Evolutionary conservation across 2,329 filamentous ascomycete genomes (phyloP).

Genomic region (Pseudogymnoascus sp.): DNA sequence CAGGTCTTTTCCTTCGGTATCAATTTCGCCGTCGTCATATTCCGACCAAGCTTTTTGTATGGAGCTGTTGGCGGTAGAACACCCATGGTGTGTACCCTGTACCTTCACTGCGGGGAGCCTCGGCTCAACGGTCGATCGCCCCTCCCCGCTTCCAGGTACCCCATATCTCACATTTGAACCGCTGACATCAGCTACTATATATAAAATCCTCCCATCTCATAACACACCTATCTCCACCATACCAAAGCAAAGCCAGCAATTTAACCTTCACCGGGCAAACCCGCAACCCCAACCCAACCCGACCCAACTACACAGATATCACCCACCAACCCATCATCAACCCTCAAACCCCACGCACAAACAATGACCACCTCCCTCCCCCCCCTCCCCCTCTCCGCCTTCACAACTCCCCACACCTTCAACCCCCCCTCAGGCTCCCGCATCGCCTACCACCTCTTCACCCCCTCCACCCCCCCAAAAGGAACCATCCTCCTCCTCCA

Average conservation of each 20-base stretch:
- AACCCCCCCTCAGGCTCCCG: constrained; percentile 40
- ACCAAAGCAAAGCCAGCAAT: not conserved
- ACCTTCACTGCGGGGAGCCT: not conserved
- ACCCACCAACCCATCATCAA: not conserved
- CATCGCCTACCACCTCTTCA: constrained; percentile 57
- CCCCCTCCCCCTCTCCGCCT: not conserved
- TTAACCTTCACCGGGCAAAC: not conserved
- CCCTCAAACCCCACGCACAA: not conserved
- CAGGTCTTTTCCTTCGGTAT: not conserved
- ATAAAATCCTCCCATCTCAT: not conserved
- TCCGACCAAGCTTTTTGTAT: not conserved
- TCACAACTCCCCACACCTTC: not conserved
- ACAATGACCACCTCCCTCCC: not conserved
- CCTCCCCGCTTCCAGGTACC: not conserved
- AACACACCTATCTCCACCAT: not conserved
- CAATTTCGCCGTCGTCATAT: not conserved
- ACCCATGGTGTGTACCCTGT: not conserved
- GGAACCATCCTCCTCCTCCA: constrained; percentile 42
- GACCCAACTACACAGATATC: not conserved
- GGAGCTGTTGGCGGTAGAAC: no score
- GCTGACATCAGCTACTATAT: not conserved
- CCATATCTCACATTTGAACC: not conserved
- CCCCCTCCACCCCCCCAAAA: constrained; percentile 36
- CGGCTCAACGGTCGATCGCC: not conserved
- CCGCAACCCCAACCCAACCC: not conserved